phyloP scores from a whole-genome alignment of 2,329 filamentous ascomycete genomes.

The Trichophyton mentagrophytes region DNA sequence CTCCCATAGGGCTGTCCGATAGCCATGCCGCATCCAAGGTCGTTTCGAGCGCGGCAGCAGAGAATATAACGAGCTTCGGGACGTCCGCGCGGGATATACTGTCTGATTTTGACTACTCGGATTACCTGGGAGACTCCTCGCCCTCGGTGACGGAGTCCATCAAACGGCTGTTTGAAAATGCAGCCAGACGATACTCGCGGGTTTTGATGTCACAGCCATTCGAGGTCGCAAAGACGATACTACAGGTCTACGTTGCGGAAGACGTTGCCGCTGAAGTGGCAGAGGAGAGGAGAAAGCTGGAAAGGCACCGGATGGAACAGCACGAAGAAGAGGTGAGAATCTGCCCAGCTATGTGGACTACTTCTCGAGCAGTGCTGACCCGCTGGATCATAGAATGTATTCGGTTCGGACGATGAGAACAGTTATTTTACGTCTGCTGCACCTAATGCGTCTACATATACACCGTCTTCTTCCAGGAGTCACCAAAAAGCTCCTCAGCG shows the following conservation, averaged over 20 bases:
- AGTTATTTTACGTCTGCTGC: conserved; percentile 66
- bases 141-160: conserved; percentile 62
- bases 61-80: conserved; percentile 40
- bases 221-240: conserved; percentile 85
- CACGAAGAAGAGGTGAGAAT: conserved; percentile 22
- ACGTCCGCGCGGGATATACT: conserved; percentile 69
- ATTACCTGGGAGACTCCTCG: conserved; percentile 65
- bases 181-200: conserved; percentile 83
- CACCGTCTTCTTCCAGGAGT: conserved; percentile 31
- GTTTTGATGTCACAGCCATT: conserved; percentile 89
- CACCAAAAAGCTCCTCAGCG: conserved; percentile 27
- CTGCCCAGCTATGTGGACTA: conserved; percentile 1
- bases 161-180: conserved; percentile 67
- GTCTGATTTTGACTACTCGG: conserved; percentile 81
- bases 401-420: conserved; percentile 58
- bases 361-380: neutral
- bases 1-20: conserved; percentile 49
- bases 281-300: conserved; percentile 21
- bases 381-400: conserved; percentile 21
- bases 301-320: conserved; percentile 18
- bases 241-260: conserved; percentile 57
- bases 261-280: conserved; percentile 24
- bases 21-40: conserved; percentile 26
- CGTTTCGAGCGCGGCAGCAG: conserved; percentile 25
- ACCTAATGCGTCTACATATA: conserved; percentile 36